A percentile compares a stretch with the other conserved stretches of the same genome.
Evolutionary conservation across 208 protist species (phyloP).

Genomic region (Herpetomonas muscarum): DNA sequence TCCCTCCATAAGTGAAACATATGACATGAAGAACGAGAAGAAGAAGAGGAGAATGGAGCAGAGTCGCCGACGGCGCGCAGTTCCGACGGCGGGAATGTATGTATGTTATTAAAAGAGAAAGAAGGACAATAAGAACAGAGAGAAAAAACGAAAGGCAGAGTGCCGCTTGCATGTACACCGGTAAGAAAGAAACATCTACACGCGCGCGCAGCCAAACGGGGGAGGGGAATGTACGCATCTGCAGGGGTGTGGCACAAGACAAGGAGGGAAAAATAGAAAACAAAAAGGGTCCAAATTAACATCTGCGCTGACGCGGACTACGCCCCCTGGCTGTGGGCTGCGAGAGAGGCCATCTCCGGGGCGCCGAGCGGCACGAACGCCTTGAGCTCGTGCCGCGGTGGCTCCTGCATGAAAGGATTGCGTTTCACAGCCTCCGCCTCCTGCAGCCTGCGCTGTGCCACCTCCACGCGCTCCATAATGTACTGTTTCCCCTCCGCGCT

Average conservation of each 20-base stretch:
- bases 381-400: conserved; percentile 14
- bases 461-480: conserved; percentile 36
- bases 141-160: background rate
- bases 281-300: background rate
- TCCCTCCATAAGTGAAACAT: background rate
- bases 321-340: background rate
- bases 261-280: background rate
- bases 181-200: background rate
- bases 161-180: background rate
- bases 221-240: background rate
- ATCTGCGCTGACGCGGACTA: background rate
- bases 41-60: too few species aligned
- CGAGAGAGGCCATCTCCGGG: background rate
- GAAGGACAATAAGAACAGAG: background rate
- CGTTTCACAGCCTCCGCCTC: conserved; percentile 42
- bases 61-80: too few species aligned
- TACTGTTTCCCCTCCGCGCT: conserved; percentile 45
- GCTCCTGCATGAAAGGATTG: conserved; percentile 22
- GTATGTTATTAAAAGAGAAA: too few species aligned
- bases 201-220: background rate
- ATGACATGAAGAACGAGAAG: background rate
- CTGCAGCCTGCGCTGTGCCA: conserved; percentile 35
- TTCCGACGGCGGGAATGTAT: too few species aligned
- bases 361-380: conserved; percentile 53
- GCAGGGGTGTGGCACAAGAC: too few species aligned